Conservation (phyloP, 371 early-diverging fungal genomes). For the Blakeslea trispora region DNA sequence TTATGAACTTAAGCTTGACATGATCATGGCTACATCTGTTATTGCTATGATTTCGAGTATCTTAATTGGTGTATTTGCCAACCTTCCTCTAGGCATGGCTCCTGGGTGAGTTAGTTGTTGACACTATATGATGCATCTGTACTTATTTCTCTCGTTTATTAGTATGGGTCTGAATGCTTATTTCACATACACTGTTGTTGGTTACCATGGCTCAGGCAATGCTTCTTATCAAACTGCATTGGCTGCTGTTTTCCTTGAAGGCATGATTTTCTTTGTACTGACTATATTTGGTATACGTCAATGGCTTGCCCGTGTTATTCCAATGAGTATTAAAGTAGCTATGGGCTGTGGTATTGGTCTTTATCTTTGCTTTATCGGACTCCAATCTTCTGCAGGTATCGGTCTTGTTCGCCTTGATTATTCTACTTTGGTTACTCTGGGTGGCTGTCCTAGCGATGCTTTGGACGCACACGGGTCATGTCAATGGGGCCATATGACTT, state of each 20-base stretch:
- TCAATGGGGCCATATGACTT: slow-evolving; percentile 63
- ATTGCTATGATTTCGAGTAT: slow-evolving; percentile 66
- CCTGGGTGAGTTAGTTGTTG: slow-evolving; percentile 50
- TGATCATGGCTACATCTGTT: slow-evolving; percentile 74
- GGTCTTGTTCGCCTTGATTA: slow-evolving; percentile 63
- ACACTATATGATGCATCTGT: neutral
- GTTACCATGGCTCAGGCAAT: slow-evolving; percentile 72
- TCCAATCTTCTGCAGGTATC: slow-evolving; percentile 78
- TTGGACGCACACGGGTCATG: slow-evolving; percentile 59
- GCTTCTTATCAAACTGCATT: slow-evolving; percentile 70
- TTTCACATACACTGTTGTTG: slow-evolving; percentile 80
- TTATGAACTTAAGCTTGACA: slow-evolving; percentile 62
- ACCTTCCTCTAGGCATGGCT: slow-evolving; percentile 77
- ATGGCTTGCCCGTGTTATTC: slow-evolving; percentile 74
- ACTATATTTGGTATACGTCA: slow-evolving; percentile 78
- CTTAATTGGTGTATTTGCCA: slow-evolving; percentile 71
- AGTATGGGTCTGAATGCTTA: slow-evolving; percentile 82
- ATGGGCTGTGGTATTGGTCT: slow-evolving; percentile 80
- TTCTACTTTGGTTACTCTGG: slow-evolving; percentile 69
- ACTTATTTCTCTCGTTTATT: too few relatives aligned
- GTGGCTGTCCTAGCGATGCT: slow-evolving; percentile 60
- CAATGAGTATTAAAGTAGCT: slow-evolving; percentile 71
- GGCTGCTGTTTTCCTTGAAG: slow-evolving; percentile 81
- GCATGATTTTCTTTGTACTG: slow-evolving; percentile 71
- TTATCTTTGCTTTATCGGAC: slow-evolving; percentile 73